A percentile compares a stretch with the other conserved stretches of the same genome.
phyloP scores from a whole-genome alignment of 805 yeast species.

The Pichia kluyveri region DNA sequence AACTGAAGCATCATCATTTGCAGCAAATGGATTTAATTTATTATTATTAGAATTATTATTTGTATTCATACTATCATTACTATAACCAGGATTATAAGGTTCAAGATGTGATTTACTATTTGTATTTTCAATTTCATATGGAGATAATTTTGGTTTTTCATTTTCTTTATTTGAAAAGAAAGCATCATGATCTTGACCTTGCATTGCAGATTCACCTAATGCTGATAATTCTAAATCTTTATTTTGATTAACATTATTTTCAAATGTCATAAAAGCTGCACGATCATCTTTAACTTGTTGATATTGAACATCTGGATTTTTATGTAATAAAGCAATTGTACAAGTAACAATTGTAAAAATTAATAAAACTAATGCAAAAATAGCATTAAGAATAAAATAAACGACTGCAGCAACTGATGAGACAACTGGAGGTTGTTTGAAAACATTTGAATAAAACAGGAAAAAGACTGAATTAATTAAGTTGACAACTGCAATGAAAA shows the following conservation, averaged over 20 bases:
- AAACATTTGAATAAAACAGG: conserved; percentile 78
- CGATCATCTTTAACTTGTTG: conserved; percentile 96
- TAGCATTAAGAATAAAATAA: conserved; percentile 82
- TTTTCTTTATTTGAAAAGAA: conserved; percentile 1
- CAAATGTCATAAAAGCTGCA: conserved; percentile 82
- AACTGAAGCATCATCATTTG: background rate
- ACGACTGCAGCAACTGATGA: conserved; percentile 88
- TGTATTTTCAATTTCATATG: conserved; percentile 1
- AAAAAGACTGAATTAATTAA: conserved; percentile 79
- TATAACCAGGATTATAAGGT: conserved; percentile 2
- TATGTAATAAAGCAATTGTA: conserved; percentile 69
- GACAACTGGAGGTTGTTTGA: conserved; percentile 79
- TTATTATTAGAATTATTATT: background rate
- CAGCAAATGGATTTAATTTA: conserved; percentile 9
- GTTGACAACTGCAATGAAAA: conserved; percentile 71
- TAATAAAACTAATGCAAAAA: conserved; percentile 71
- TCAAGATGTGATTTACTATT: conserved; percentile 4
- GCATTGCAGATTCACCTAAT: conserved; percentile 61
- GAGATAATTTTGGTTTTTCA: conserved; percentile 4
- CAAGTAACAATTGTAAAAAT: conserved; percentile 86
- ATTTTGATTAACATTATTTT: conserved; percentile 30
- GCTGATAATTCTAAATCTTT: conserved; percentile 61
- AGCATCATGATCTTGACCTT: conserved; percentile 41
- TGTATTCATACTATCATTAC: conserved; percentile 4
- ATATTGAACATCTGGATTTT: conserved; percentile 91